phyloP scores from a whole-genome alignment of 768 basidiomycete genomes.

The Serendipita sp. region DNA sequence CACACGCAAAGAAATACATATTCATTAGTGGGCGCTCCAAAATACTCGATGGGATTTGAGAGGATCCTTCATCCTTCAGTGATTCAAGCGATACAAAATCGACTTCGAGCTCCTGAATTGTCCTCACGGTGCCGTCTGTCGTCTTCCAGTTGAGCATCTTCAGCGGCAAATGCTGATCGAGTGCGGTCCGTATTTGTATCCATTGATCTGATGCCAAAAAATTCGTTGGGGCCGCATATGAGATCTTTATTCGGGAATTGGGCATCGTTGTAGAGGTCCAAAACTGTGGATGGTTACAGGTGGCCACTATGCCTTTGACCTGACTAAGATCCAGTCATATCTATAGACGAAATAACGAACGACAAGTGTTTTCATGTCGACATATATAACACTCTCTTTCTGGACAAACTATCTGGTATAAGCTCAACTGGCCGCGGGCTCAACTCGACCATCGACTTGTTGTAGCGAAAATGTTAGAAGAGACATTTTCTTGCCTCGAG shows the following conservation, averaged over 20 bases:
- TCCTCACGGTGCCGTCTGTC: constrained; percentile 30
- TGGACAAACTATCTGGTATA: no score
- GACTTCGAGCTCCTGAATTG: constrained; percentile 79
- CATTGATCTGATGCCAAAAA: constrained; percentile 59
- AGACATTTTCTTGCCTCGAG: no score
- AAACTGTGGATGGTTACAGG: not conserved
- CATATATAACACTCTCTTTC: no score
- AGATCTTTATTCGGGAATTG: constrained; percentile 32
- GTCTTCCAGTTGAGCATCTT: constrained; percentile 84
- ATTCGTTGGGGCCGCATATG: constrained; percentile 46
- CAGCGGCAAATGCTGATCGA: constrained; percentile 63
- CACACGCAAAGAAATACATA: constrained; percentile 73
- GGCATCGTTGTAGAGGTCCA: not conserved
- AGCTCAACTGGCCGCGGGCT: no score
- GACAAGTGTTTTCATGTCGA: no score
- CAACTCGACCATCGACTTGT: no score
- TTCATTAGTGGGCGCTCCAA: constrained; percentile 80
- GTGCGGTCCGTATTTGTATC: constrained; percentile 46
- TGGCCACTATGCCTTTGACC: not conserved
- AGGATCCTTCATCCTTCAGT: constrained; percentile 53
- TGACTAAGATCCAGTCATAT: not conserved
- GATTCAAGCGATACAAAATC: constrained; percentile 51
- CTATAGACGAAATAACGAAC: no score
- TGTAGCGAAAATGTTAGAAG: no score
- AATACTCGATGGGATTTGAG: constrained; percentile 59